Percentiles rank a stretch among this genome's conserved stretches.
phyloP scores from a whole-genome alignment of 257 asterid genomes.

The Petrea volubilis region DNA sequence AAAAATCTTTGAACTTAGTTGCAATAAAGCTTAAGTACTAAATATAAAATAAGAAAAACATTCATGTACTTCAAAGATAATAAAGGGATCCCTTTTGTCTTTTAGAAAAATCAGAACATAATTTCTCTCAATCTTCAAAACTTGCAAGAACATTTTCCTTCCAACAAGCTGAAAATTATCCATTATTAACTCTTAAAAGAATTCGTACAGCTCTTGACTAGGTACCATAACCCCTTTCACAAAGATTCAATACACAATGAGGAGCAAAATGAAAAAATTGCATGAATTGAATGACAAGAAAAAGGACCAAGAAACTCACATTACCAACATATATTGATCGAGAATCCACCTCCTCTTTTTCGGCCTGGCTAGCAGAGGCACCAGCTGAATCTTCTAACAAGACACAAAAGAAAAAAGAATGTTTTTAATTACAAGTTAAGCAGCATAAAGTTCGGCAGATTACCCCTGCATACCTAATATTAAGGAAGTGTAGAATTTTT shows the following conservation, averaged over 20 bases:
- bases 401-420: constrained; percentile 9
- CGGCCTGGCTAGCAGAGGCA: constrained; percentile 64
- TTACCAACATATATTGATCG: constrained; percentile 92
- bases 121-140: too few relatives aligned
- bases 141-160: background rate
- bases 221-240: background rate
- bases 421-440: constrained; percentile 21
- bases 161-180: background rate
- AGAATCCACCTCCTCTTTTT: constrained; percentile 87
- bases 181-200: background rate
- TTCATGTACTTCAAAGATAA: too few relatives aligned
- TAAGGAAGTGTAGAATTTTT: background rate
- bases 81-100: too few relatives aligned
- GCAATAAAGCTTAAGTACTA: too few relatives aligned
- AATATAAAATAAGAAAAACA: too few relatives aligned
- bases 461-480: constrained; percentile 15
- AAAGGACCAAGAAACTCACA: constrained; percentile 54
- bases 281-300: constrained; percentile 8
- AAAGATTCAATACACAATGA: background rate
- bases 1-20: too few relatives aligned
- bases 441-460: constrained; percentile 8
- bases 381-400: constrained; percentile 54
- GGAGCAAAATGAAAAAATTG: background rate
- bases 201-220: background rate
- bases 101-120: too few relatives aligned